A percentile compares a stretch with the other conserved stretches of the same genome.
These are phyloP conservation scores for Flaveria floridana DNA, from an alignment of 140 eudicot genomes.

Conservation along the genomic window DNA sequence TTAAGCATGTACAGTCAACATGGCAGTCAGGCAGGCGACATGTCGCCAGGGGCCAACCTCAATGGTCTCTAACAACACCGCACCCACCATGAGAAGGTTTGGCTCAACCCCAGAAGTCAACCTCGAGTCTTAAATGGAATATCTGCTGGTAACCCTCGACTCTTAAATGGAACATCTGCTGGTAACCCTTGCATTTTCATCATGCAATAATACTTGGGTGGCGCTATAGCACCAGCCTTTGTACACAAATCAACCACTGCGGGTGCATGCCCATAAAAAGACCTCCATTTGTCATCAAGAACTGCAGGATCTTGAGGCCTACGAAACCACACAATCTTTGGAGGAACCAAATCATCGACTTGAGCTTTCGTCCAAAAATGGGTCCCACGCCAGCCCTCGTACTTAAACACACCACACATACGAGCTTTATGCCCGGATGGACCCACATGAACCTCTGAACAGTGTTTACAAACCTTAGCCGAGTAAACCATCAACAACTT, in stretches of 20 bases:
- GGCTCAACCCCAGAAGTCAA: neutral
- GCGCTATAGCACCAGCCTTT: constrained; percentile 70
- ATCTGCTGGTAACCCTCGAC: constrained; percentile 59
- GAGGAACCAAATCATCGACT: constrained; percentile 82
- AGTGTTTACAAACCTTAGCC: constrained; percentile 54
- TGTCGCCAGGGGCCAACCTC: neutral
- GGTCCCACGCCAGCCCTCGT: constrained; percentile 67
- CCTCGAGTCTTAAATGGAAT: constrained; percentile 24
- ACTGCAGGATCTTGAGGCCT: constrained; percentile 80
- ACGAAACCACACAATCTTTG: constrained; percentile 66
- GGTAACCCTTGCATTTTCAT: constrained; percentile 79
- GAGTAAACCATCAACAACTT: constrained; percentile 73
- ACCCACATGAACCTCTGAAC: constrained; percentile 53
- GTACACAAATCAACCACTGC: constrained; percentile 86
- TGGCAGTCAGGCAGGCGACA: neutral
- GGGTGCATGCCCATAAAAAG: constrained; percentile 86
- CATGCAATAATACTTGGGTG: constrained; percentile 61
- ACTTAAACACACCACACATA: constrained; percentile 80
- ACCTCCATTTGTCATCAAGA: constrained; percentile 60
- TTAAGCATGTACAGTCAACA: neutral
- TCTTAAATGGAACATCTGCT: constrained; percentile 34
- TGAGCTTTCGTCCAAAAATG: constrained; percentile 72
- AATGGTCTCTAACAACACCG: neutral
- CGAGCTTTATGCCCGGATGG: constrained; percentile 97
- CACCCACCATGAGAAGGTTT: neutral